A percentile compares a stretch with the other conserved stretches of the same genome.
Conservation (phyloP, 768 basidiomycete genomes). For the Hygrophorus russula region DNA sequence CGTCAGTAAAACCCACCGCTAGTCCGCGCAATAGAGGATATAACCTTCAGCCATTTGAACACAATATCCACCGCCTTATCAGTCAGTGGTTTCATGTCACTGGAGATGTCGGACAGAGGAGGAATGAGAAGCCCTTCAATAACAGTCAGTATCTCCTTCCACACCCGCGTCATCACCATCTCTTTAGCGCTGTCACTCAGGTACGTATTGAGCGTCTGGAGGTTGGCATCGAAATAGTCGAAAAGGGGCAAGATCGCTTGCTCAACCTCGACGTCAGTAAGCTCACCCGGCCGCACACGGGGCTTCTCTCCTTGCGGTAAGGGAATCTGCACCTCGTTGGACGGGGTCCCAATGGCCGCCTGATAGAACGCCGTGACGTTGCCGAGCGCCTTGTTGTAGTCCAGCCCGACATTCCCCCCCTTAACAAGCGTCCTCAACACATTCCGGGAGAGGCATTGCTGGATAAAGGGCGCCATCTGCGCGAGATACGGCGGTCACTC, state of each 20-base stretch:
- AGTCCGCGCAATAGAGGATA: not conserved
- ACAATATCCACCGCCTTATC: conserved; percentile 98
- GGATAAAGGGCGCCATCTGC: conserved; percentile 91
- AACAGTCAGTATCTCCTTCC: conserved; percentile 89
- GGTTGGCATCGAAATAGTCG: conserved; percentile 92
- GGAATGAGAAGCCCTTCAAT: conserved; percentile 88
- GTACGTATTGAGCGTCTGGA: conserved; percentile 83
- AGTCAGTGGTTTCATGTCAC: conserved; percentile 83
- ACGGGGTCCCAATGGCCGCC: conserved; percentile 56
- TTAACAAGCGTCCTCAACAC: conserved; percentile 76
- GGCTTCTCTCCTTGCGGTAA: conserved; percentile 67
- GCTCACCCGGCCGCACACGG: conserved; percentile 63
- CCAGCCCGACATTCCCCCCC: conserved; percentile 40
- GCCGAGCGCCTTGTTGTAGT: conserved; percentile 86
- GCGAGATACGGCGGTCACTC: not conserved
- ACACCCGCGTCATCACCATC: conserved; percentile 85
- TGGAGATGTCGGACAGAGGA: conserved; percentile 72
- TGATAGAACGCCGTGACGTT: conserved; percentile 75
- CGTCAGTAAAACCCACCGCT: conserved; percentile 2
- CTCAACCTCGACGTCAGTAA: conserved; percentile 92
- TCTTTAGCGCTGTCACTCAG: conserved; percentile 78
- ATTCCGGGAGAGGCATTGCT: conserved; percentile 68
- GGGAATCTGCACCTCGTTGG: conserved; percentile 67
- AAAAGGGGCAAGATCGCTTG: conserved; percentile 84
- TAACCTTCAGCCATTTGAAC: conserved; percentile 97